These are phyloP conservation scores for Odonthalia washingtoniensis DNA, from an alignment of 31 red algal genomes.

Conservation along the genomic window DNA sequence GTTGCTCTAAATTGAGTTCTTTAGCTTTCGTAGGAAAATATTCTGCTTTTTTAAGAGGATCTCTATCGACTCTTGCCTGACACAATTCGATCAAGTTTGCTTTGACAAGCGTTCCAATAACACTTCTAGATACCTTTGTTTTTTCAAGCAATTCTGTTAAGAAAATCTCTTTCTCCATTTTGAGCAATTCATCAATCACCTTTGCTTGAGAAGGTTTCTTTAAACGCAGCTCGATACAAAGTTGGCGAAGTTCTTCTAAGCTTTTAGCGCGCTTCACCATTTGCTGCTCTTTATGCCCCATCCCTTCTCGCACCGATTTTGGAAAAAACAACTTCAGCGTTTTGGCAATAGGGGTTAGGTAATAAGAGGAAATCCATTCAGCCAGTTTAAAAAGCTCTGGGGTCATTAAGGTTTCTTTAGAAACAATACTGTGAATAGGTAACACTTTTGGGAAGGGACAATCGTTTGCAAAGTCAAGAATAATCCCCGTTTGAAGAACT, in stretches of 20 bases:
- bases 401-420: conserved; percentile 3
- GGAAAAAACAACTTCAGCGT: neutral
- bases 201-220: neutral
- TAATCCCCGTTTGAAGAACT: too few relatives aligned
- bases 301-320: conserved; percentile 7
- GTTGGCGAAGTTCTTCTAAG: too few relatives aligned
- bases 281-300: neutral
- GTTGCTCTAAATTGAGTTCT: conserved; percentile 30
- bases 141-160: neutral
- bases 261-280: neutral
- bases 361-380: conserved; percentile 9
- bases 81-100: conserved; percentile 13
- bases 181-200: neutral
- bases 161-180: conserved; percentile 9
- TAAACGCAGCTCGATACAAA: too few relatives aligned
- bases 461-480: too few relatives aligned
- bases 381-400: conserved; percentile 7
- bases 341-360: neutral
- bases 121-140: neutral
- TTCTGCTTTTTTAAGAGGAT: neutral
- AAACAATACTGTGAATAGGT: too few relatives aligned
- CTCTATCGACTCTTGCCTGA: conserved; percentile 2
- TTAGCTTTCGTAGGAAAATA: neutral
- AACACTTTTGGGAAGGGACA: too few relatives aligned
- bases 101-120: conserved; percentile 8